Evolutionary conservation across 768 basidiomycete genomes (phyloP).

Genomic region (Lactarius hengduanensis): DNA sequence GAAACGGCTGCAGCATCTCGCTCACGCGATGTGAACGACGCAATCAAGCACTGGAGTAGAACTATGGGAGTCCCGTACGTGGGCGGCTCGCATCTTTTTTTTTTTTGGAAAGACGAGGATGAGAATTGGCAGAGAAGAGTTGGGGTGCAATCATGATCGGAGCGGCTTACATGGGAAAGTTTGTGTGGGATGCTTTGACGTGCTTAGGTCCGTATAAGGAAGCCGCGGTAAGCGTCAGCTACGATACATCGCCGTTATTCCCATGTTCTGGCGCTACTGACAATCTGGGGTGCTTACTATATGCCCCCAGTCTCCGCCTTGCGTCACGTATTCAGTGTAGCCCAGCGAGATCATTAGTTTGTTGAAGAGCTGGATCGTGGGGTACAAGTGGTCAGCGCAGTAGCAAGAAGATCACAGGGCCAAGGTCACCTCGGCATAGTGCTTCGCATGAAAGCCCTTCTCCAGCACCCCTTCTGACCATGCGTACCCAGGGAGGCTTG

Average conservation of each 20-base stretch:
- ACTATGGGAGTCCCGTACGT: constrained; percentile 32
- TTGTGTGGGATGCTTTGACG: constrained; percentile 38
- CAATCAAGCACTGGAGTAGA: constrained; percentile 34
- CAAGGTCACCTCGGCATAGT: constrained; percentile 33
- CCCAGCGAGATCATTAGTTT: constrained; percentile 37
- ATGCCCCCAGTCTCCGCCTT: constrained; percentile 51
- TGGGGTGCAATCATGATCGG: background rate
- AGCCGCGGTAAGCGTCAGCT: constrained; percentile 34
- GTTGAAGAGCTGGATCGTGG: constrained; percentile 28
- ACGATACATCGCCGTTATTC: background rate
- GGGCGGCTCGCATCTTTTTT: constrained; percentile 24
- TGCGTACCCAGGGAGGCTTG: constrained; percentile 34
- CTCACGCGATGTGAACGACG: constrained; percentile 39
- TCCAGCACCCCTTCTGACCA: constrained; percentile 33
- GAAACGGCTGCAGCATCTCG: constrained; percentile 37
- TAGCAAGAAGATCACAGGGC: background rate
- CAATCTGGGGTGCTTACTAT: constrained; percentile 31
- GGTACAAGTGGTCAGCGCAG: background rate
- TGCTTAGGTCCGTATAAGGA: constrained; percentile 32
- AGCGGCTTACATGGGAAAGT: constrained; percentile 32
- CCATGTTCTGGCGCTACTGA: too few species aligned
- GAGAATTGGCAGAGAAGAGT: background rate
- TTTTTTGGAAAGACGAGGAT: background rate
- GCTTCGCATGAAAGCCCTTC: constrained; percentile 30
- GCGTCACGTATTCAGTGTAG: constrained; percentile 40